Base-by-base conservation (phyloP, 495 filamentous ascomycete genomes). In the Oidiodendron maius region DNA sequence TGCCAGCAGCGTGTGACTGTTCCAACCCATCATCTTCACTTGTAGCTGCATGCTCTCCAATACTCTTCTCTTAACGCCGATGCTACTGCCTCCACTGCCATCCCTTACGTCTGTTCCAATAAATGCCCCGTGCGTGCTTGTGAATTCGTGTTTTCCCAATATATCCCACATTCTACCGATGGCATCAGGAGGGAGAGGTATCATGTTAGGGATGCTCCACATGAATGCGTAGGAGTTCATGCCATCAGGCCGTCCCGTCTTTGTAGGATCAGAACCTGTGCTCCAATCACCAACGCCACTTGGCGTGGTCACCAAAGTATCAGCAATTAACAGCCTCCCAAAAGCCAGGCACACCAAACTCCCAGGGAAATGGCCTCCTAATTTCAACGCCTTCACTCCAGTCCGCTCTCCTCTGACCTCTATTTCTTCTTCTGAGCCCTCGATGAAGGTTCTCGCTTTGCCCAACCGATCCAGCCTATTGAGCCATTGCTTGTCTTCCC, bases 191-290 rank as follows among this genome's bases (percentile, higher is more conserved):
- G 70, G 55, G 3, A 90, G 72, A 0, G 86, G 86, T 16, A 90
- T 88, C 77, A 84, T 81, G 61, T 91, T 90, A 3, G 86, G 86
- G 56, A 84, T 83, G 16, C 78, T 83, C 81, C 82, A 90, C 81
- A 86, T 82, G 64, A 91, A 90, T 3, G 77, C 60, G 62, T 76
- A 91, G 32, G 71, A 77, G 6, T 75, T 81, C 46, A 80, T 76
- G 0, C 76, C 81, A 4, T 63, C 49, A 3, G 71, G 75, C 18
- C 83, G 68, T 12, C 69, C 51, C 26, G 71, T 63, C 26, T 53
- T 46, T n/a, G 34, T 34, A 10, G 37, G 43, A 45, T 52, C 48
- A 13, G 57, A 37, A 2, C 52, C 63, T 13, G 58, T 46, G 4
- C 53, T 51, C 68, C 67, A 71, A 53, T 66, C 70, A 0, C 62